These are phyloP conservation scores for Boletellus emodensis DNA, from an alignment of 768 basidiomycete species.

Conservation along the genomic window DNA sequence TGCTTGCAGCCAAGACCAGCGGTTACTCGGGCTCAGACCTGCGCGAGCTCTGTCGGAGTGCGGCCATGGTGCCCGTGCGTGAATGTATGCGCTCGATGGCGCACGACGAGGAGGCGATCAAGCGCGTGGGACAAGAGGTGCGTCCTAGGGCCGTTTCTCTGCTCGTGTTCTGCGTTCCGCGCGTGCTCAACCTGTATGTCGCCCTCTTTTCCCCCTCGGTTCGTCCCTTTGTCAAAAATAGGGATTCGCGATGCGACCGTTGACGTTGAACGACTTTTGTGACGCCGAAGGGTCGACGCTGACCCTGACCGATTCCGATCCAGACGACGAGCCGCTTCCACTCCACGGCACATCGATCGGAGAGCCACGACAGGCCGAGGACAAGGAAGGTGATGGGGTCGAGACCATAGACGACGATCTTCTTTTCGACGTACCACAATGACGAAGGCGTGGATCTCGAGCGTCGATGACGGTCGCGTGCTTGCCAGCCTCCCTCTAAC, in stretches of 20 bases:
- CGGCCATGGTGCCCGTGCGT: conserved; percentile 89
- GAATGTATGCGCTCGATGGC: conserved; percentile 65
- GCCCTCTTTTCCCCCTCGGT: neutral
- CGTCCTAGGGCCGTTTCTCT: neutral
- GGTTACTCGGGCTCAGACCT: conserved; percentile 89
- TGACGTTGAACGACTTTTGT: conserved; percentile 69
- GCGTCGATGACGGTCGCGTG: neutral
- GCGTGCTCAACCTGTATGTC: neutral
- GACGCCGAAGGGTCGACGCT: conserved; percentile 34
- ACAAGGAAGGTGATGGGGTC: neutral
- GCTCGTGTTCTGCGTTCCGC: neutral
- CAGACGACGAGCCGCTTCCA: conserved; percentile 25
- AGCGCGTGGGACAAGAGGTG: conserved; percentile 42
- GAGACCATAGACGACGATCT: neutral
- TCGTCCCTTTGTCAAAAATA: conserved; percentile 21
- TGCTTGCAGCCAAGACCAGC: conserved; percentile 64
- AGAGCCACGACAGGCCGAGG: conserved; percentile 2
- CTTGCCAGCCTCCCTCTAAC: too few relatives aligned
- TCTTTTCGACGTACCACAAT: neutral
- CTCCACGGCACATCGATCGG: neutral
- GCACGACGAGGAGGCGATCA: conserved; percentile 47
- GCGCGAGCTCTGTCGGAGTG: conserved; percentile 87
- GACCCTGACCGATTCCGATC: conserved; percentile 22
- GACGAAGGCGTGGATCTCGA: conserved; percentile 1
- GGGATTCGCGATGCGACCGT: conserved; percentile 76